These are phyloP conservation scores for Wickerhamomyces xylosicus DNA, from an alignment of 805 yeast genomes.

Conservation along the genomic window DNA sequence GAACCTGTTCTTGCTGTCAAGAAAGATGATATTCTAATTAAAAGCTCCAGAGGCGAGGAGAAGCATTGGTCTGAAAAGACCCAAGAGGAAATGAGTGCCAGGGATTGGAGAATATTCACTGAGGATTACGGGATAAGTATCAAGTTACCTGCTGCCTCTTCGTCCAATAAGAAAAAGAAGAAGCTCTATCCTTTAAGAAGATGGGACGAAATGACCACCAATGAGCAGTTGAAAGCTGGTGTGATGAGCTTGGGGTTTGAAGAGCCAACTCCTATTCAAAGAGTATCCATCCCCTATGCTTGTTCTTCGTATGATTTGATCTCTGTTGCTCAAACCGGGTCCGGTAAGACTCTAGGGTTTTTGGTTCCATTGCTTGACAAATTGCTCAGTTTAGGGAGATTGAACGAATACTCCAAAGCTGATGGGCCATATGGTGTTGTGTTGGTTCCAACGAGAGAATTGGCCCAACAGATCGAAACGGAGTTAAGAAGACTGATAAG, in stretches of 20 bases:
- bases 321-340: conserved; percentile 95
- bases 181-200: conserved; percentile 54
- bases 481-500: conserved; percentile 48
- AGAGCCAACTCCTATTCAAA: conserved; percentile 84
- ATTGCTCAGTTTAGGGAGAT: conserved; percentile 36
- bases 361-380: conserved; percentile 60
- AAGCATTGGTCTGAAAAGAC: conserved; percentile 61
- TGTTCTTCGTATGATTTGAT: conserved; percentile 52
- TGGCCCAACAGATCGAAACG: conserved; percentile 74
- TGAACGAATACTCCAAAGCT: conserved; percentile 33
- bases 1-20: background rate
- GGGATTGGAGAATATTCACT: conserved; percentile 86
- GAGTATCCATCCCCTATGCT: conserved; percentile 76
- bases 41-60: conserved; percentile 8
- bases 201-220: conserved; percentile 61
- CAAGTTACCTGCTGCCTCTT: conserved; percentile 31
- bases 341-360: conserved; percentile 88
- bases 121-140: conserved; percentile 66
- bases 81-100: conserved; percentile 50
- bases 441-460: conserved; percentile 88
- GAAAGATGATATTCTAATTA: conserved; percentile 1
- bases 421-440: conserved; percentile 71
- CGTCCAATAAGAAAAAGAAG: conserved; percentile 13
- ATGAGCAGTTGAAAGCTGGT: conserved; percentile 28
- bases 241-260: conserved; percentile 34